These are phyloP conservation scores for Trichocladium uniseriatum DNA, from an alignment of 495 filamentous ascomycete species.

Conservation along the genomic window DNA sequence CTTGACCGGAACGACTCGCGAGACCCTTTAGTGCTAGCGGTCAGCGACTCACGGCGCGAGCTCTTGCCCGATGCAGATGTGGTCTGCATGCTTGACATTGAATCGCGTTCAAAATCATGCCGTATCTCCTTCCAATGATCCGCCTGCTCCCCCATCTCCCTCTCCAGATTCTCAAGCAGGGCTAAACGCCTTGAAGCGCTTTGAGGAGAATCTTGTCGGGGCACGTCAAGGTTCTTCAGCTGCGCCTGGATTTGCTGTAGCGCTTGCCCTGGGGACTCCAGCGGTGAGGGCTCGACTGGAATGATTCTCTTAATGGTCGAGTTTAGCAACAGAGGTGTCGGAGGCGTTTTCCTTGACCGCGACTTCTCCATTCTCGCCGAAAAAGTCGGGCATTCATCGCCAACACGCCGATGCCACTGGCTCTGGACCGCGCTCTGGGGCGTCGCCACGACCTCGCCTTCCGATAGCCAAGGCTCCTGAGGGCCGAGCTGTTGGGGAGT, in stretches of 20 bases:
- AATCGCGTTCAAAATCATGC: constrained; percentile 38
- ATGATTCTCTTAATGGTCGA: constrained; percentile 27
- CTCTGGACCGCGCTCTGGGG: constrained; percentile 2
- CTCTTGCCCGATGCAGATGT: constrained; percentile 17
- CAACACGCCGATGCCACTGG: constrained; percentile 42
- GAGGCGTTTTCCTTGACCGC: constrained; percentile 35
- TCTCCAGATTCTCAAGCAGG: constrained; percentile 43
- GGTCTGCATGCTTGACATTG: constrained; percentile 37
- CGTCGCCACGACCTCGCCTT: constrained; percentile 2
- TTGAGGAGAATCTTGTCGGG: constrained; percentile 20
- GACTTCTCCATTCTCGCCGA: constrained; percentile 35
- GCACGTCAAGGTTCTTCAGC: constrained; percentile 36
- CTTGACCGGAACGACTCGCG: constrained; percentile 19
- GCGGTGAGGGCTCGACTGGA: constrained; percentile 37
- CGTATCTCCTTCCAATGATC: constrained; percentile 43
- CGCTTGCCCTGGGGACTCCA: constrained; percentile 41
- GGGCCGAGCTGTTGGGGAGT: neutral
- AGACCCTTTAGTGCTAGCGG: constrained; percentile 5
- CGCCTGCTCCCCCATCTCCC: constrained; percentile 44
- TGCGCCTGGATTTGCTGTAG: constrained; percentile 43
- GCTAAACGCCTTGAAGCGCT: constrained; percentile 30
- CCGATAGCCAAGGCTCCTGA: constrained; percentile 1
- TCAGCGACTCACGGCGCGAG: constrained; percentile 23
- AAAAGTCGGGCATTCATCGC: constrained; percentile 45
- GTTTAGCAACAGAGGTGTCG: constrained; percentile 39